Evolutionary conservation across 1,139 yeast species (phyloP), one percentile per base, ranked within the genome.

Genomic region (Debaryomyces coudertii): DNA sequence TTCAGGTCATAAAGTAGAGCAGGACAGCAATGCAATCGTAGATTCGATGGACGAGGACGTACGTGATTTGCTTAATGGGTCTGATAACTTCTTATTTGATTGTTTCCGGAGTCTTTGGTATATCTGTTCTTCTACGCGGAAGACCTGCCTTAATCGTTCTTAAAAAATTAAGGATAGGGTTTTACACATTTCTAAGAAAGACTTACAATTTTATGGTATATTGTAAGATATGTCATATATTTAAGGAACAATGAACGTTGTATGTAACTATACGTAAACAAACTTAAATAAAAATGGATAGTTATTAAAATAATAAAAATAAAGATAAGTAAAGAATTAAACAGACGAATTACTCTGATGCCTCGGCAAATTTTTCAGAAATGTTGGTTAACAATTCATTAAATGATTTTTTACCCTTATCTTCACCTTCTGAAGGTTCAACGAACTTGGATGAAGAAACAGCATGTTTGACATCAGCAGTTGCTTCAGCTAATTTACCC

Each of bases 361-460:
- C 95, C 71, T 92, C 97, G 53, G 96, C 95, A 71, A 93, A 93
- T 71, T 88, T 85, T 66, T 93, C 98, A 56, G 89, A 80, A 62
- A 93, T 89, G 58, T 75, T 80, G 50, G 83, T 71, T 61, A 88
- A 76, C 62, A 93, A 80, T 58, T 83, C 83, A 59, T 82, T 87
- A 69, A 89, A 92, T 68, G 88, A 92, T 58, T 73, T 80, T 56
- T 79, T 79, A 55, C 87, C 83, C 63, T 80, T 95, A 50, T 77
- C 79, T 73, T 90, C 84, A 65, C 99, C 99, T 61, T 83, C 83
- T 55, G 92, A 82, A 60, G 99, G 99, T 75, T 92, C 97, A 69
- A 88, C 86, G 79, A 93, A 93, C 77, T 93, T 93, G 61, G 97
- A 85, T 30, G 96, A 87, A 8, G 98, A 88, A 50, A 93, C 97